Evolutionary conservation across 106 monocot species (phyloP), one percentile per base, ranked within the genome.

Genomic region (Chionographis japonica): DNA sequence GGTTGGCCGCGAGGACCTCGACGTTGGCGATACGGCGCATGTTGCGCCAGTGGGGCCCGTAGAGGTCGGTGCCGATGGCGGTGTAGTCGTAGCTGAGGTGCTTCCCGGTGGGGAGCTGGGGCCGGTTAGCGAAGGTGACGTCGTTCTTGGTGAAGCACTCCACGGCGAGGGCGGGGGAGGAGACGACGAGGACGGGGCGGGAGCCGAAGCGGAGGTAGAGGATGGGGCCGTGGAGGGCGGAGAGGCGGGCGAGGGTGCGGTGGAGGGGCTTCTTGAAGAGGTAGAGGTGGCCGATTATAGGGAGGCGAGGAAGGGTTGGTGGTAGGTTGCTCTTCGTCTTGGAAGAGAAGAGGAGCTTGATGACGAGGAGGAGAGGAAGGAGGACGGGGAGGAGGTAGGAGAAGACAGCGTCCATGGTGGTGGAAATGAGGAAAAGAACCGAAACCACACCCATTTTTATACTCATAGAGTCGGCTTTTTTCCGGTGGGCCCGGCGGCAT

Each of bases 41-140:
- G 51, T 52, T 62, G 50, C 71, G 71, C 71, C 71, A 72, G 61
- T 72, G 50, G n/a, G 49, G 15, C 36, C 71, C 61, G 37, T 72
- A 61, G 7, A 27, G 11, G 36, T 50, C 4, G 6, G 38, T 37
- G 7, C 8, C 51, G 37, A 72, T 11, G 37, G 40, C 53, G 8
- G 35, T 50, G 51, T 46, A 37, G 60, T 16, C 13, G 61, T 72
- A 61, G 61, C 37, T 38, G 60, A 72, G 51, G 52, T 14, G 20
- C 37, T 53, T 37, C 8, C 13, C 58, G 12, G 61, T 51, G 16
- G 43, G 61, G 13, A 72, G 59, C 2, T 15, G 36, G 14, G 71
- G 60, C 36, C 71, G 71, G 61, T 62, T 40, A 9, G 71, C 71
- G 51, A 72, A 72, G 61, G 35, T 27, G 71, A 62, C 6, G 51